These are phyloP conservation scores for Apocynum venetum DNA, from an alignment of 257 asterid genomes.

Conservation along the genomic window DNA sequence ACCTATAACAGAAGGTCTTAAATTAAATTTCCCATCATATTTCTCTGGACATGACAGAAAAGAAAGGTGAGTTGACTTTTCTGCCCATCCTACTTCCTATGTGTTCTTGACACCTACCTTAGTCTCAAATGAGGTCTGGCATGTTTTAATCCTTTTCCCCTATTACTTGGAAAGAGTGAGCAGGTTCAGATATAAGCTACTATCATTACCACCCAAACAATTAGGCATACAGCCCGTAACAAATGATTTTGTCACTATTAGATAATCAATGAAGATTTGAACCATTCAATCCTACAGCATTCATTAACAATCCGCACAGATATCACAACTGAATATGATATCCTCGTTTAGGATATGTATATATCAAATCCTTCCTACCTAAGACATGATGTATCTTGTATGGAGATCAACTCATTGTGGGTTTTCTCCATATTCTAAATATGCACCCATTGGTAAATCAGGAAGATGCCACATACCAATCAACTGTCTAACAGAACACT, in stretches of 20 bases:
- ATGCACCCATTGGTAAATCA: neutral
- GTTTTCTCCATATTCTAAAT: neutral
- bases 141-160: too few species aligned
- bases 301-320: too few species aligned
- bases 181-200: too few species aligned
- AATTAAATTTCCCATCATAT: neutral
- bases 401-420: neutral
- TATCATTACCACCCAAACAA: too few species aligned
- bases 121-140: neutral
- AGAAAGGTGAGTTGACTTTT: neutral
- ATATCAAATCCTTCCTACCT: neutral
- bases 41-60: neutral
- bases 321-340: neutral
- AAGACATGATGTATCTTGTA: neutral
- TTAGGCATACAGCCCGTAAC: too few species aligned
- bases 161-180: too few species aligned
- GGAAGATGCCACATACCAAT: neutral
- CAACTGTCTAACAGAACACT: neutral
- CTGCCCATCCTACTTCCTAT: too few species aligned
- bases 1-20: neutral
- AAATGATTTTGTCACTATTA: too few species aligned
- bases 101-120: neutral
- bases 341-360: neutral
- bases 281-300: neutral
- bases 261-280: too few species aligned